Base-by-base conservation (phyloP, 208 protist genomes). In the Trypanosoma cruzi region DNA sequence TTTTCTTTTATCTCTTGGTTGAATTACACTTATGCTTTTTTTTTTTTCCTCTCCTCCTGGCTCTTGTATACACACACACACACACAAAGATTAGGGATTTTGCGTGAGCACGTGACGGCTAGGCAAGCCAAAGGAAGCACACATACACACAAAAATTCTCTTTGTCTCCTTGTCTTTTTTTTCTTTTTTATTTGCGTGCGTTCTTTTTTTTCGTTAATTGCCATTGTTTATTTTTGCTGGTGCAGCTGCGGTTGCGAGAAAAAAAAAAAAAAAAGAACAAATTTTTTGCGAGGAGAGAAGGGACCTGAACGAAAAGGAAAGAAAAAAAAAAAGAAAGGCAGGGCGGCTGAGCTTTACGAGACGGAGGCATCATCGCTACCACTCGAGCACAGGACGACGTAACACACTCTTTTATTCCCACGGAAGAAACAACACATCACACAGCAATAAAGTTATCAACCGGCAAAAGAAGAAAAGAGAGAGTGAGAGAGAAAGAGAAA, bases 21-120 rank as follows among this genome's bases (percentile, higher is more conserved):
- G n/a, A n/a, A n/a, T n/a, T n/a, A n/a, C n/a, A n/a, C n/a, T 32
- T 36, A 24, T 16, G 5, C 31, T 59, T 37, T 62, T 61, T 52
- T 55, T 70, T 52, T 53, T 70, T 36, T 40, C 42, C 29, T 48
- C 11, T 53, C 28, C 42, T 44, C 32, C 11, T 53, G 24, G n/a
- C n/a, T 7, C n/a, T 13, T 59, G 28, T 48, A 53, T 59, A 59
- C n/a, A 59, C 6, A 13, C 36, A 63, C 8, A 8, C 29, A 4
- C 18, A 31, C 37, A 49, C 32, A 64, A 7, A n/a, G n/a, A n/a
- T n/a, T n/a, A n/a, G n/a, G n/a, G n/a, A n/a, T n/a, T n/a, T n/a
- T n/a, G n/a, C n/a, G n/a, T n/a, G n/a, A n/a, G n/a, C n/a, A n/a
- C n/a, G n/a, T n/a, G n/a, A n/a, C n/a, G n/a, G n/a, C n/a, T n/a